Evolutionary conservation across 352 stramenopile genomes (phyloP), one percentile per base, ranked within the genome.

Genomic region (Phytophthora capsici): DNA sequence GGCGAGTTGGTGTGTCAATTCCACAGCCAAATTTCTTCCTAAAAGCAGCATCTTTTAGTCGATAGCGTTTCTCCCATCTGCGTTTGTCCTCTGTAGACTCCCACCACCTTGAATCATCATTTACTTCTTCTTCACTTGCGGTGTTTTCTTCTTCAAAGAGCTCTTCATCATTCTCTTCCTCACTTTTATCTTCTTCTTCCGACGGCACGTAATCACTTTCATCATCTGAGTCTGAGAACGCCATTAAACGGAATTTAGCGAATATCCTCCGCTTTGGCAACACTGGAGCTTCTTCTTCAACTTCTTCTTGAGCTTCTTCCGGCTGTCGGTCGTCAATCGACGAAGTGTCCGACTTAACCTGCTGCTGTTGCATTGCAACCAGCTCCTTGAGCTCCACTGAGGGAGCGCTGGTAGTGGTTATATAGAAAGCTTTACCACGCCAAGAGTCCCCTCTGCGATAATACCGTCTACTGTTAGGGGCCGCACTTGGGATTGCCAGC

Each of bases 31-130:
- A 75, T 5, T 38, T 59, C 36, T 48, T 67, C 2, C 57, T 47
- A 25, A 78, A 78, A 12, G 43, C 54, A 13, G 55, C 51, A 38
- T 81, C 65, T n/a, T 41, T 53, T 4, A 64, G 20, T 20, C 34
- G 32, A 22, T 79, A 83, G 23, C 40, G 43, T 13, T 75, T 65
- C 23, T 71, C 60, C 63, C 69, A 81, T n/a, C 25, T 58, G 20
- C 53, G 52, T 28, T 75, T 76, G 20, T 84, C 77, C 30, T 78
- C 59, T 5, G 51, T 47, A 4, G 48, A 57, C 7, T 50, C 50
- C 47, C 46, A 61, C 74, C 74, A 88, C 22, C 74, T 61, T 25
- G 45, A 62, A 28, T 74, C 69, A n/a, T 76, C 62, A 16, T 82
- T 52, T 14, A 69, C 62, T 30, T 75, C 68, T n/a, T 71, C 71